Base-by-base conservation (phyloP, 192 early-diverging fungal species). In the Umbelopsis isabellina region DNA sequence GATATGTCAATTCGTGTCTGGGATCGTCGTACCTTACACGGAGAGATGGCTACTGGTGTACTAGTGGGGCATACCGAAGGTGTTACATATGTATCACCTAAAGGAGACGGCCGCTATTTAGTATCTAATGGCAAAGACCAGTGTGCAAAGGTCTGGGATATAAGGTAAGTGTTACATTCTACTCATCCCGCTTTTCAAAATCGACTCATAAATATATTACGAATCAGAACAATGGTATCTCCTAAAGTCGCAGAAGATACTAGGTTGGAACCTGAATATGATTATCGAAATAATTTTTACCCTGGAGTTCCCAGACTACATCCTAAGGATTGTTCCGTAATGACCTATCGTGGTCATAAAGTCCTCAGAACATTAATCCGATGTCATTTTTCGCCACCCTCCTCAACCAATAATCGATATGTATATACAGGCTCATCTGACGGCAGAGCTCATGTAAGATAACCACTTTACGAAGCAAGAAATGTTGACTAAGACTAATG, bases 101-200 rank as follows among this genome's bases (percentile, higher is more conserved):
- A 87, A 37, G 86, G 85, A 27, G 91, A 92, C 65, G 88, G 87
- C 8, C 85, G 89, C 22, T 86, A 88, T 74, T 75, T 80, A 10
- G 70, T 89, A 1, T 88, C 85, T 25, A 92, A 90, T 66, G 84
- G 81, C n/a, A 92, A 92, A 75, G 91, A 92, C 70, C 91, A 92
- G 72, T 77, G 68, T 16, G 86, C 89, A 82, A 87, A 88, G 45
- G 50, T 90, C 1, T 92, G 87, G 87, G 91, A 92, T 72, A 58
- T 92, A 35, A 61, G 55, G 55, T 61, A 61, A 16, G 12, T 21
- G 20, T 16, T 4, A 78, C 87, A 6, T 78, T 72, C 67, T 45
- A n/a, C 76, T 13, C 21, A 9, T 4, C 23, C 11, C 6, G 41
- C 2, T 0, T 8, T 20, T 15, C 25, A 12, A 12, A 50, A 68